phyloP scores from a whole-genome alignment of 2,329 filamentous ascomycete genomes.

The Colletotrichum orchidophilum region DNA sequence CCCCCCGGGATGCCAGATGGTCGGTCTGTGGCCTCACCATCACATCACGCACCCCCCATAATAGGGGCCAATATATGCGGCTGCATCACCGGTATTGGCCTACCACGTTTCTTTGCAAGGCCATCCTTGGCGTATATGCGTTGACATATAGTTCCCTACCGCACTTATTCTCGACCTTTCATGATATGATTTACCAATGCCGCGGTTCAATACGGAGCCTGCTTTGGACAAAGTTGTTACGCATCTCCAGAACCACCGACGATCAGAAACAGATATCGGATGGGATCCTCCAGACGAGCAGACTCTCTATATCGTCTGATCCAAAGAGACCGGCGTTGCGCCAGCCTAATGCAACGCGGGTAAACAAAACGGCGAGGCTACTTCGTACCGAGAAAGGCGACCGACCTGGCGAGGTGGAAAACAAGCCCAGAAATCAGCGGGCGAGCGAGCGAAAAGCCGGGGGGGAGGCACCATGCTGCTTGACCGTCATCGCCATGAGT shows the following conservation, averaged over 20 bases:
- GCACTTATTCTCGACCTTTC: conserved; percentile 20
- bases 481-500: not conserved
- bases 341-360: not conserved
- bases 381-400: not conserved
- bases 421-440: not conserved
- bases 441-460: not conserved
- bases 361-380: not conserved
- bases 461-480: not conserved
- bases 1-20: not conserved
- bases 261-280: conserved; percentile 12
- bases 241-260: not conserved
- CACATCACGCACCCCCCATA: conserved; percentile 8
- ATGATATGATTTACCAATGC: not conserved
- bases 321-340: not conserved
- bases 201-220: not conserved
- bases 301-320: not conserved
- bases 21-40: not conserved
- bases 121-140: conserved; percentile 12
- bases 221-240: not conserved
- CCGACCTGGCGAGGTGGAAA: not conserved
- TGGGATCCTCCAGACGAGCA: not conserved
- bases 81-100: conserved; percentile 16
- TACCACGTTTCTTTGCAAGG: not conserved
- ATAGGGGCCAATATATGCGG: conserved; percentile 20
- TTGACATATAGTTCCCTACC: conserved; percentile 11